These are phyloP conservation scores for Pharus latifolius DNA, from an alignment of 176 grass and related monocot species.

Conservation along the genomic window DNA sequence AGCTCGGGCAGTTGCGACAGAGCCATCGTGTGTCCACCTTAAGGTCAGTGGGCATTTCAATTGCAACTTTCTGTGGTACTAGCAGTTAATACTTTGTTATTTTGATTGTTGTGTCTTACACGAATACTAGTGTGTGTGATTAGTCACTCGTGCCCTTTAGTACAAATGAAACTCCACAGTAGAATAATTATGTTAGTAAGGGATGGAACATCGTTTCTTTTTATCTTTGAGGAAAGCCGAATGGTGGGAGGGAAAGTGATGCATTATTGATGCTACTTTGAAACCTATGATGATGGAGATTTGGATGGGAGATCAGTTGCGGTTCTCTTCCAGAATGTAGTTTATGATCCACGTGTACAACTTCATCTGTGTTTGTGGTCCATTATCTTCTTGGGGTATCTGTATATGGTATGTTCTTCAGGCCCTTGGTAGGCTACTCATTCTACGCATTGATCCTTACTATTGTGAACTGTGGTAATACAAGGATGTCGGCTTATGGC, in stretches of 20 bases:
- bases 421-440: background rate
- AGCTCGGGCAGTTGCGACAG: conserved; percentile 79
- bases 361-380: conserved; percentile 4
- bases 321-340: conserved; percentile 12
- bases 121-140: background rate
- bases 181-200: background rate
- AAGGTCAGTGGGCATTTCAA: conserved; percentile 27
- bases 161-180: background rate
- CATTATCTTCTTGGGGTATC: conserved; percentile 1
- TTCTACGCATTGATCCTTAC: background rate
- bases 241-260: background rate
- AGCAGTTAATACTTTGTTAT: background rate
- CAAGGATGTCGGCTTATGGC: background rate
- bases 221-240: background rate
- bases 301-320: conserved; percentile 3
- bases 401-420: background rate
- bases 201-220: background rate
- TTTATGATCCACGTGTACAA: conserved; percentile 4
- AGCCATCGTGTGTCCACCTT: conserved; percentile 59
- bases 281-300: background rate
- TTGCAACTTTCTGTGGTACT: background rate
- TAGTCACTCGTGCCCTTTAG: background rate
- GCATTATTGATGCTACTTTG: conserved; percentile 1
- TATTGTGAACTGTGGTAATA: background rate
- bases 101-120: background rate